Conservation (phyloP, 1,284 basidiomycete species). For the Entoloma clypeatum region DNA sequence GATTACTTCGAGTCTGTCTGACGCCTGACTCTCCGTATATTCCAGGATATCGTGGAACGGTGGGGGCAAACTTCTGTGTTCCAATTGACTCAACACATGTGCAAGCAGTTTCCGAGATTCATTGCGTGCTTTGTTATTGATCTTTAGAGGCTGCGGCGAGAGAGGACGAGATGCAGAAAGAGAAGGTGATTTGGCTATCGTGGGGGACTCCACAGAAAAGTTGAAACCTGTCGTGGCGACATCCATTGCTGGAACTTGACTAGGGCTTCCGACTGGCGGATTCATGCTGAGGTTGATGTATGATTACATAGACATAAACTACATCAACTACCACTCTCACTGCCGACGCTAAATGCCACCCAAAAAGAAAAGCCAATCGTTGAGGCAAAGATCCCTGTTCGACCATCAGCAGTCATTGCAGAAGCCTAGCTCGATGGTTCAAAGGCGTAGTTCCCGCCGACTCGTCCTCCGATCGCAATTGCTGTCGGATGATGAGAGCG, state of each 20-base stretch:
- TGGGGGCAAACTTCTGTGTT: conserved; percentile 48
- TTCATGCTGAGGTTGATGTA: conserved; percentile 8
- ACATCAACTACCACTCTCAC: background rate
- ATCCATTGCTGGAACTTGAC: conserved; percentile 12
- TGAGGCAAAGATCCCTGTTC: conserved; percentile 30
- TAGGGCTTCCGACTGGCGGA: conserved; percentile 9
- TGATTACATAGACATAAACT: background rate
- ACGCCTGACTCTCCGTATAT: conserved; percentile 21
- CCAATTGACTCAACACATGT: conserved; percentile 55
- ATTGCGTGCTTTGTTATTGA: conserved; percentile 39
- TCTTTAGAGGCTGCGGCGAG: conserved; percentile 19
- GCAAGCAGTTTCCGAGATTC: conserved; percentile 59
- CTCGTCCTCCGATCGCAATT: conserved; percentile 14
- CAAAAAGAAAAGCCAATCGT: conserved; percentile 15
- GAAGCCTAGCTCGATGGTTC: conserved; percentile 4
- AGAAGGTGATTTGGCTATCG: conserved; percentile 11
- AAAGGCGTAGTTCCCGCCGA: conserved; percentile 11
- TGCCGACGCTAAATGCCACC: conserved; percentile 18
- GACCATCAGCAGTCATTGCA: conserved; percentile 11
- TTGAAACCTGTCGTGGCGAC: conserved; percentile 8
- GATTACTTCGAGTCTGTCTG: conserved; percentile 37
- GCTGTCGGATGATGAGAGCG: conserved; percentile 16
- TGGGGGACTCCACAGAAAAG: conserved; percentile 13
- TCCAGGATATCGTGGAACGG: conserved; percentile 42
- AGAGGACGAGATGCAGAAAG: conserved; percentile 10